Percentiles rank a stretch among this genome's conserved stretches.
phyloP scores from a whole-genome alignment of 306 rosid species.

The Trichosanthes truncata region DNA sequence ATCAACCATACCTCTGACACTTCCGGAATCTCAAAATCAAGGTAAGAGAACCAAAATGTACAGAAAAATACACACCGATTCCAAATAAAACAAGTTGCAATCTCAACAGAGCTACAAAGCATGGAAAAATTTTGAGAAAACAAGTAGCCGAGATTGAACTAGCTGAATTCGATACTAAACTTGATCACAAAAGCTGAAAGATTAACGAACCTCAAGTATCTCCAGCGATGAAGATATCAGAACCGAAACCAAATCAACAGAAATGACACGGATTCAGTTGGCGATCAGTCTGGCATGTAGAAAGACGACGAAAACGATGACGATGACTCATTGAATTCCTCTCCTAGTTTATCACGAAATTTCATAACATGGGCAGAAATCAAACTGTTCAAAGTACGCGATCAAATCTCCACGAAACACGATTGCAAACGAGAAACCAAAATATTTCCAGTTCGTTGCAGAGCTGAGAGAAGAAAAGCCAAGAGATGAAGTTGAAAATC shows the following conservation, averaged over 20 bases:
- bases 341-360: not conserved
- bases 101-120: no score
- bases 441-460: not conserved
- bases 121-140: not conserved
- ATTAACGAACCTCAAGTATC: not conserved
- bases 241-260: not conserved
- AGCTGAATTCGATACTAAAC: not conserved
- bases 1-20: not conserved
- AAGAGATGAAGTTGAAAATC: not conserved
- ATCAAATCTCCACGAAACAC: not conserved
- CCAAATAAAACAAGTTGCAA: not conserved
- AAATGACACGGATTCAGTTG: not conserved
- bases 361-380: not conserved
- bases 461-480: not conserved
- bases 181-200: not conserved
- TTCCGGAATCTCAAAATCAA: not conserved
- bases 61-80: not conserved
- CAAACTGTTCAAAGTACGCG: not conserved
- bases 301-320: conserved; percentile 7
- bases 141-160: not conserved
- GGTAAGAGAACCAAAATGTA: not conserved
- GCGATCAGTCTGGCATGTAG: not conserved
- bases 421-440: not conserved
- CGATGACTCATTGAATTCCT: not conserved
- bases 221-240: not conserved